A percentile compares a stretch with the other conserved stretches of the same genome.
phyloP scores from a whole-genome alignment of 2,329 filamentous ascomycete species.

The Cercospora sp. region DNA sequence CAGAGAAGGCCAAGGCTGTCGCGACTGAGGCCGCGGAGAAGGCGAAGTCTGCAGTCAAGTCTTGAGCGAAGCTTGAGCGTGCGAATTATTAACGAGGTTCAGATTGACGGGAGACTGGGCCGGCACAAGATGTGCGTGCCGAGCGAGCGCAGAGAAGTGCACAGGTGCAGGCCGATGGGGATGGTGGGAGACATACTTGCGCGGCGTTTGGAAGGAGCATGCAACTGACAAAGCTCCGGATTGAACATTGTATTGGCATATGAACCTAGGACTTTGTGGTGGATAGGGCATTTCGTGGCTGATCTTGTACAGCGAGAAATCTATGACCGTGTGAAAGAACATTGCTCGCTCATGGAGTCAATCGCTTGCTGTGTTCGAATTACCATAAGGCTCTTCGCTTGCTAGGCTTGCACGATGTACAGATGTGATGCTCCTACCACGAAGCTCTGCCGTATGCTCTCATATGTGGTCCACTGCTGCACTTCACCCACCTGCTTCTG shows the following conservation, averaged over 20 bases:
- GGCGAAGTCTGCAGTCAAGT: constrained; percentile 4
- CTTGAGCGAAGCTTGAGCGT: not conserved
- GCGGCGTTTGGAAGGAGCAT: constrained; percentile 11
- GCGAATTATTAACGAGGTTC: not conserved
- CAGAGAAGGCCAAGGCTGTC: not conserved
- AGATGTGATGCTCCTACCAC: not conserved
- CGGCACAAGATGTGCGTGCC: not conserved
- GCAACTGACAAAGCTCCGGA: not conserved
- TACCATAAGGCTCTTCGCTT: not conserved
- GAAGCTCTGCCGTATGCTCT: not conserved
- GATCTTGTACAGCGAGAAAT: constrained; percentile 32
- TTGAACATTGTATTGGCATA: constrained; percentile 6
- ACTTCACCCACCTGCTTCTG: not conserved
- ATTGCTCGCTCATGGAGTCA: not conserved
- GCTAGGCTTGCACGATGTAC: not conserved
- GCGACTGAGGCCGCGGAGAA: constrained; percentile 8
- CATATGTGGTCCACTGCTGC: not conserved
- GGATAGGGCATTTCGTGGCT: constrained; percentile 26
- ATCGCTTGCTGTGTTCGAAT: not conserved
- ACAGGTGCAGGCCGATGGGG: not conserved
- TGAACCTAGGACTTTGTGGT: constrained; percentile 18
- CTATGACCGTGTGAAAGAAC: not conserved
- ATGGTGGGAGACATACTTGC: not conserved
- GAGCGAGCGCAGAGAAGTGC: not conserved
- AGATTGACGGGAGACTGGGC: not conserved